Evolutionary conservation across 1,139 yeast genomes (phyloP), one percentile per base, ranked within the genome.

Genomic region (Zygosaccharomyces pseudobailii): DNA sequence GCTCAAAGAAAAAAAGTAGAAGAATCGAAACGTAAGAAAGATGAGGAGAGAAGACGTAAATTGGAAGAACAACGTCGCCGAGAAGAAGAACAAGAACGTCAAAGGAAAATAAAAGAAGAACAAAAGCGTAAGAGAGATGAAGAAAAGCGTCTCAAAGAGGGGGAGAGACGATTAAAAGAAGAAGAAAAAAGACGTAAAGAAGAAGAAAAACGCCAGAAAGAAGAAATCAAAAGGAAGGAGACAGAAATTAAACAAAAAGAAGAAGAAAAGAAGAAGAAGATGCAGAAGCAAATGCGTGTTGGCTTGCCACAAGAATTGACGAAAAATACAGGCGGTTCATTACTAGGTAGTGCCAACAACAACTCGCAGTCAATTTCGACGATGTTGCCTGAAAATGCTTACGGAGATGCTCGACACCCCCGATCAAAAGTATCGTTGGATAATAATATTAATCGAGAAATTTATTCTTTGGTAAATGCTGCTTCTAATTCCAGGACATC

Each of bases 101-200:
- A 72, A 51, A 65, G 71, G 43, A 69, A 70, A 49, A 53, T 59
- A 34, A 69, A 69, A 43, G 67, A 65, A 38, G 68, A 65, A 64
- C 57, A 72, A 47, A 61, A 54, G 64, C 56, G 74, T 62, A 57
- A 67, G 65, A 49, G 68, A 48, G 72, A 71, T 57, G 65, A 72
- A 60, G 64, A 77, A 63, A 57, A 71, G 63, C 60, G 73, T 58
- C 52, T 69, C 57, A 69, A 71, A 57, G 67, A 73, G 57, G 67
- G 73, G 66, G 67, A 76, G 59, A 52, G 67, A 65, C 57, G 69
- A 65, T 51, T 69, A 13, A 69, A 71, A 57, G 67, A 73, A 57
- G 67, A 73, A 66, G 67, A 76, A 59, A 52, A 67, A 65, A 58
- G 69, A 66, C 51, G 69, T 69, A 65, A 69, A 70, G 61, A 69